Base-by-base conservation (phyloP, 176 grass and related monocot species). In the Carex myosuroides region DNA sequence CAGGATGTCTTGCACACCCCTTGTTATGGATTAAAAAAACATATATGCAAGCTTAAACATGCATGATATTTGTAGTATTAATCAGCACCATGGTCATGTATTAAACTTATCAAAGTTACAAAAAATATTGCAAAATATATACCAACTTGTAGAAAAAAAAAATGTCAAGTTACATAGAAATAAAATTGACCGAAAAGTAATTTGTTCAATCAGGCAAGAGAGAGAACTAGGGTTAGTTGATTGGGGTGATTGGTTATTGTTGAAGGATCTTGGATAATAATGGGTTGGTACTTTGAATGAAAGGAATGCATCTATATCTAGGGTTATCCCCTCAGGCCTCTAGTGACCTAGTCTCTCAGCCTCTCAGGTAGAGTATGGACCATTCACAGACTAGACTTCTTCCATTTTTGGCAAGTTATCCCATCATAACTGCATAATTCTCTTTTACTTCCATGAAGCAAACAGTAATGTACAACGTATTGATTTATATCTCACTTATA, bases 391-490 rank as follows among this genome's bases (percentile, higher is more conserved):
- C 32, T 59, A 73, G 64, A 70, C 55, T 59, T 3, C 12, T 55
- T 85, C 85, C 74, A 88, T 87, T 84, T 89, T 70, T 89, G 85
- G 88, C 60, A 95, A 95, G 82, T 65, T 70, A 69, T 84, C 87
- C 88, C 83, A 89, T 85, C 65, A 88, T 89, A 84, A 76, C 79
- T 81, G 89, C 90, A 95, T 90, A 77, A 91, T 95, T 82, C 56
- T 84, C 87, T 86, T 88, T 88, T 78, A 79, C 56, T 76, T 79
- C 72, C 33, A 69, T 18, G 50, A 24, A 42, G 22, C 70, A 82
- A 87, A 81, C 59, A 42, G 70, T 29, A 53, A 75, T 26, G 70
- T 26, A 77, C 73, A 56, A 56, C 4, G 13, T 77, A 56, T 54
- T 56, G 55, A 55, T 77, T 77, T 48, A 77, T 1, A 77, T 55